Evolutionary conservation across 164 flowering plant genomes (phyloP).

Genomic region (Saururus chinensis): DNA sequence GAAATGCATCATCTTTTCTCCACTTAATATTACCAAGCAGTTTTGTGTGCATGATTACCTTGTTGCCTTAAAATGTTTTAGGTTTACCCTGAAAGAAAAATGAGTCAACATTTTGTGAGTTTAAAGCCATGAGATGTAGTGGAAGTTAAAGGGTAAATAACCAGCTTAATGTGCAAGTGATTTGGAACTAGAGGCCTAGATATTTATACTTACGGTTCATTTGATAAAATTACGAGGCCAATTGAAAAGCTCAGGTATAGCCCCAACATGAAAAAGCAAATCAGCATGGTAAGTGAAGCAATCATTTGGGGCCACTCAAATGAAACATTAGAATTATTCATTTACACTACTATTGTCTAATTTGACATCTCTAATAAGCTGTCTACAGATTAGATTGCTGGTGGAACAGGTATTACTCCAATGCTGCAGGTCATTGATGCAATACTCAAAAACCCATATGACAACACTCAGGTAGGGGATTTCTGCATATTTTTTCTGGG

Average conservation of each 20-base stretch:
- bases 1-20: not conserved
- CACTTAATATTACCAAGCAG: not conserved
- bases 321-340: not conserved
- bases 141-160: slow-evolving; percentile 91
- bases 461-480: slow-evolving; percentile 67
- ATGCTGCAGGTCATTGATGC: slow-evolving; percentile 98
- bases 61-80: slow-evolving; percentile 18
- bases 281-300: slow-evolving; percentile 84
- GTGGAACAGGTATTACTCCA: slow-evolving; percentile 95
- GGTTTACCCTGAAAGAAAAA: slow-evolving; percentile 97
- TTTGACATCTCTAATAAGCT: not conserved
- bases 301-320: too few species aligned
- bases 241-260: slow-evolving; percentile 88
- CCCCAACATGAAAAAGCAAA: slow-evolving; percentile 93
- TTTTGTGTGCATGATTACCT: not conserved
- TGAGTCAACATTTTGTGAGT: slow-evolving; percentile 89
- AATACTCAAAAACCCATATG: slow-evolving; percentile 88
- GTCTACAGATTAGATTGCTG: slow-evolving; percentile 81
- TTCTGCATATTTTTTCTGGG: not conserved
- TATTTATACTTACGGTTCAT: not conserved
- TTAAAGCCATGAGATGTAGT: slow-evolving; percentile 86
- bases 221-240: slow-evolving; percentile 56
- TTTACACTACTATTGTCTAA: not conserved
- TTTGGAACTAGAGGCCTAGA: not conserved
- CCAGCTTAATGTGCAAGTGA: not conserved